Conservation (phyloP, 2,329 filamentous ascomycete species). For the Pseudopithomyces maydicus region DNA sequence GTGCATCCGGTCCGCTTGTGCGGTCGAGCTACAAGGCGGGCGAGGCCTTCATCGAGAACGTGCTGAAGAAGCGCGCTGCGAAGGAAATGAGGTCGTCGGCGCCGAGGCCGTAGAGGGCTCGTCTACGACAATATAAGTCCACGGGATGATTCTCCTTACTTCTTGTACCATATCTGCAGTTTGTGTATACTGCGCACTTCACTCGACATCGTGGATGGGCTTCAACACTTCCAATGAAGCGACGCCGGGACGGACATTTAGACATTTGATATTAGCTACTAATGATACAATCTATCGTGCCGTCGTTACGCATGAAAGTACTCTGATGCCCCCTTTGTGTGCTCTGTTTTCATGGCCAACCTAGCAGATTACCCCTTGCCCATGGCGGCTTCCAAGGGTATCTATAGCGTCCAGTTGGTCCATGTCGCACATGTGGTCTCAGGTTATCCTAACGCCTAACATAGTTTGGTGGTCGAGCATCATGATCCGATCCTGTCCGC, state of each 20-base stretch:
- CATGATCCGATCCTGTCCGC: constrained; percentile 9
- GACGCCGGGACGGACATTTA: neutral
- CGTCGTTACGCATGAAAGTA: neutral
- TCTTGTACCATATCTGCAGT: constrained; percentile 8
- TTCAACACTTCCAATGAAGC: constrained; percentile 8
- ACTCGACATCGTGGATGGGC: neutral
- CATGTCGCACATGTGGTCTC: constrained; percentile 14
- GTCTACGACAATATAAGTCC: constrained; percentile 1
- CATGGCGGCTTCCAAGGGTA: constrained; percentile 44
- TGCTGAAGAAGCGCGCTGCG: constrained; percentile 77
- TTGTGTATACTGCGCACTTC: neutral
- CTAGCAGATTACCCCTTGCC: constrained; percentile 36
- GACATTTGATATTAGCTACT: neutral
- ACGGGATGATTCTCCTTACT: neutral
- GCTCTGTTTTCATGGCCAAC: constrained; percentile 24
- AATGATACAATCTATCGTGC: neutral
- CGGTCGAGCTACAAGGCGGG: constrained; percentile 97
- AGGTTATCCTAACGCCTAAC: neutral
- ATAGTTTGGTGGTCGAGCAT: constrained; percentile 10
- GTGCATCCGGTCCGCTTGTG: constrained; percentile 89
- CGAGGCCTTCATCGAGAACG: constrained; percentile 98
- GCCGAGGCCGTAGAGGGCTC: constrained; percentile 15
- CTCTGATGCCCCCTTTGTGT: neutral
- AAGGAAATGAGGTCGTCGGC: constrained; percentile 26
- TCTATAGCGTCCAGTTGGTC: constrained; percentile 23